A percentile compares a stretch with the other conserved stretches of the same genome.
Conservation (phyloP, 192 early-diverging fungal genomes). For the Chytriomyces sp. region DNA sequence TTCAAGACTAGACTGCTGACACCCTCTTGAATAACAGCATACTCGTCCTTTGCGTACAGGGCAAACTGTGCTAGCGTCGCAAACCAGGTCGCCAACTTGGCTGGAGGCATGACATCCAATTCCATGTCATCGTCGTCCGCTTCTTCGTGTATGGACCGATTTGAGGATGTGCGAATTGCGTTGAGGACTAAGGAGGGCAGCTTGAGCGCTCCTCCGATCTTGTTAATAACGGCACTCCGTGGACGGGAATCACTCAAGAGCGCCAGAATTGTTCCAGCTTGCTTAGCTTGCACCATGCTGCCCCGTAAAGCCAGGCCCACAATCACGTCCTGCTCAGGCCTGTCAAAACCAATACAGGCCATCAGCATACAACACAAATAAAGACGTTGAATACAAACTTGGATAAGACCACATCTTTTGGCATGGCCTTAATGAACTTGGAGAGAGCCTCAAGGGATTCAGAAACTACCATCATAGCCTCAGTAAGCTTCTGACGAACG, state of each 20-base stretch:
- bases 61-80: slow-evolving; percentile 66
- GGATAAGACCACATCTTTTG: slow-evolving; percentile 51
- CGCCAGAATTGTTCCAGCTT: slow-evolving; percentile 72
- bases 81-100: slow-evolving; percentile 41
- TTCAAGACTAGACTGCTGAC: slow-evolving; percentile 65
- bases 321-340: slow-evolving; percentile 46
- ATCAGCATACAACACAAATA: slow-evolving; percentile 16
- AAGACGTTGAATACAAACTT: slow-evolving; percentile 32
- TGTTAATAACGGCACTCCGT: neutral
- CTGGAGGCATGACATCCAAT: slow-evolving; percentile 17
- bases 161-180: neutral
- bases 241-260: slow-evolving; percentile 43
- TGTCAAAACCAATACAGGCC: slow-evolving; percentile 14
- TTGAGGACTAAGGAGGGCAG: neutral
- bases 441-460: slow-evolving; percentile 68
- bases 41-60: slow-evolving; percentile 53
- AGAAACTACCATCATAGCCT: slow-evolving; percentile 22
- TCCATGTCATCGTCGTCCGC: slow-evolving; percentile 17
- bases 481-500: neutral
- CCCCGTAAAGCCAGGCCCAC: slow-evolving; percentile 56
- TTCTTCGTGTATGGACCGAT: neutral
- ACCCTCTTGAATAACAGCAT: slow-evolving; percentile 52
- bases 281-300: slow-evolving; percentile 62
- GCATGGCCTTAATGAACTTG: slow-evolving; percentile 69
- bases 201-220: neutral